These are phyloP conservation scores for Suhomyces kilbournensis DNA, from an alignment of 805 yeast genomes.

Conservation along the genomic window DNA sequence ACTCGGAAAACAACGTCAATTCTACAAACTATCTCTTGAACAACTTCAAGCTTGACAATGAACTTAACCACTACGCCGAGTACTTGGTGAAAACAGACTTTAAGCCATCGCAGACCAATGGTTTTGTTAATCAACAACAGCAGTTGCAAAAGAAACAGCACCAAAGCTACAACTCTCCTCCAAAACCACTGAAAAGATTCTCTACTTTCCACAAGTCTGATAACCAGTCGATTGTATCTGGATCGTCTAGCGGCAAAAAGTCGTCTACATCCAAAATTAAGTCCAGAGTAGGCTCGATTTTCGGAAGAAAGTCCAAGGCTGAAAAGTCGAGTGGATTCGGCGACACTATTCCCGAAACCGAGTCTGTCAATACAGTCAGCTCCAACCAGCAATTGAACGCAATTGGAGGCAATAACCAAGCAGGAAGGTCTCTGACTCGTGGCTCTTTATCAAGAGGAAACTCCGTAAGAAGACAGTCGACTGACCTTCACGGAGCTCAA, in stretches of 20 bases:
- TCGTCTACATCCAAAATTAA: slow-evolving; percentile 42
- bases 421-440: slow-evolving; percentile 7
- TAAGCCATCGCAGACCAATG: slow-evolving; percentile 8
- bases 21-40: slow-evolving; percentile 63
- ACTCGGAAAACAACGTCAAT: slow-evolving; percentile 48
- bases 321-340: slow-evolving; percentile 16
- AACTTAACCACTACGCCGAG: slow-evolving; percentile 37
- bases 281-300: slow-evolving; percentile 74
- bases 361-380: slow-evolving; percentile 21
- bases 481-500: not conserved
- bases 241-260: slow-evolving; percentile 19
- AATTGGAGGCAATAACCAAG: not conserved
- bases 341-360: slow-evolving; percentile 35
- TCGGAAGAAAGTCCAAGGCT: slow-evolving; percentile 57
- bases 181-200: slow-evolving; percentile 5
- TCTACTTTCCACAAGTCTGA: slow-evolving; percentile 7
- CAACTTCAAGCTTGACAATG: slow-evolving; percentile 35
- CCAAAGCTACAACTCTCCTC: not conserved
- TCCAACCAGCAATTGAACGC: slow-evolving; percentile 6
- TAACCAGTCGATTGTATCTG: slow-evolving; percentile 11
- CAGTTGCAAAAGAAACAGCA: slow-evolving; percentile 11
- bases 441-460: slow-evolving; percentile 10
- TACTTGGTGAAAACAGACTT: slow-evolving; percentile 28
- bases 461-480: slow-evolving; percentile 11
- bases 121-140: slow-evolving; percentile 9